Evolutionary conservation across 352 stramenopile genomes (phyloP).

Genomic region (Phytophthora tubulina): DNA sequence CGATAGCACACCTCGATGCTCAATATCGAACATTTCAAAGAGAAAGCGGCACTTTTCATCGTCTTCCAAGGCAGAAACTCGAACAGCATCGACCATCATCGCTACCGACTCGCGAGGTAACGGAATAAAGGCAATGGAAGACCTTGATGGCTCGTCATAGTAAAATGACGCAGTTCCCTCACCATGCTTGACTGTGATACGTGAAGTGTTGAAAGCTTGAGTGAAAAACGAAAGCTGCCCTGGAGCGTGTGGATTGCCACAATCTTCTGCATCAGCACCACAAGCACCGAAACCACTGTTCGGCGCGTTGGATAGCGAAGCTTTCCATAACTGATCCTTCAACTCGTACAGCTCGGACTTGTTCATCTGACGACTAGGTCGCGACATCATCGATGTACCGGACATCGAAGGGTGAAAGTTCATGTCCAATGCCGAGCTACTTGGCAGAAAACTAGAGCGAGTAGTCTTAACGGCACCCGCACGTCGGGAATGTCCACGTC

Average conservation of each 20-base stretch:
- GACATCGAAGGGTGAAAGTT: constrained; percentile 23
- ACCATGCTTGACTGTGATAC: constrained; percentile 22
- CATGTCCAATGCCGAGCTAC: constrained; percentile 25
- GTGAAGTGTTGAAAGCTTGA: constrained; percentile 49
- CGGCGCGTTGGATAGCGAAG: constrained; percentile 33
- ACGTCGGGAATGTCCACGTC: constrained; percentile 13
- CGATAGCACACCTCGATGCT: constrained; percentile 54
- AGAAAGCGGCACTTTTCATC: constrained; percentile 71
- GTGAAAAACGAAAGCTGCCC: constrained; percentile 49
- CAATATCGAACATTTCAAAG: constrained; percentile 74
- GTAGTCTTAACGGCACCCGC: constrained; percentile 5
- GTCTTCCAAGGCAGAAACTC: constrained; percentile 53
- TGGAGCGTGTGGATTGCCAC: constrained; percentile 16
- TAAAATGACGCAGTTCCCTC: background rate
- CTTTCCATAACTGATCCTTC: constrained; percentile 51
- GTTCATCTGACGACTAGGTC: constrained; percentile 39
- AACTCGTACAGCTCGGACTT: constrained; percentile 49
- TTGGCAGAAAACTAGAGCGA: constrained; percentile 46
- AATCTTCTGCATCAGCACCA: constrained; percentile 8
- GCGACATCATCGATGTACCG: constrained; percentile 21
- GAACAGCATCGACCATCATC: constrained; percentile 67
- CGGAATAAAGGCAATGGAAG: constrained; percentile 40
- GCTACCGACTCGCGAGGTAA: constrained; percentile 68
- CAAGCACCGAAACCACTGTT: background rate
- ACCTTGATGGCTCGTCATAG: constrained; percentile 21